Conservation (phyloP, 495 filamentous ascomycete species). For the Xylona heveae region DNA sequence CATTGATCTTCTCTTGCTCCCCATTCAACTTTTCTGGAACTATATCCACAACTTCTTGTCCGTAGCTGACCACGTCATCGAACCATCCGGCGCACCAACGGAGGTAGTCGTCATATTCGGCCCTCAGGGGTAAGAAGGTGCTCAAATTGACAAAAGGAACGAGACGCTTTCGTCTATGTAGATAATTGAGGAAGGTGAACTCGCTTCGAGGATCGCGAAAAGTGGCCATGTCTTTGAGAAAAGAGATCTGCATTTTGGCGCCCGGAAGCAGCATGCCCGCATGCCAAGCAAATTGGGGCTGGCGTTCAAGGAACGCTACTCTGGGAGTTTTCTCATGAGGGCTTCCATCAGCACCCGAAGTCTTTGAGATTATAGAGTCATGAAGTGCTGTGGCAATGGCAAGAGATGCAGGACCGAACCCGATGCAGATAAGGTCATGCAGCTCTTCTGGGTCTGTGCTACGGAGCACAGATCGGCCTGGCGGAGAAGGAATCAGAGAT, state of each 20-base stretch:
- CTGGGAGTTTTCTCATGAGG: too few species aligned
- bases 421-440: slow-evolving; percentile 74
- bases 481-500: too few species aligned
- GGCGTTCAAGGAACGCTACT: slow-evolving; percentile 69
- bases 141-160: slow-evolving; percentile 76
- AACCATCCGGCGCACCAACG: slow-evolving; percentile 78
- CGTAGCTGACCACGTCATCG: slow-evolving; percentile 54
- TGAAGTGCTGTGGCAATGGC: slow-evolving; percentile 82
- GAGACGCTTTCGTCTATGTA: slow-evolving; percentile 55
- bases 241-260: slow-evolving; percentile 93
- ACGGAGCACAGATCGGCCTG: slow-evolving; percentile 14
- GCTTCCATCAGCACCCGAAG: too few species aligned
- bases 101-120: slow-evolving; percentile 92
- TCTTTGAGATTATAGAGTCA: slow-evolving; percentile 35
- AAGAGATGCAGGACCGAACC: slow-evolving; percentile 83
- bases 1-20: slow-evolving; percentile 20
- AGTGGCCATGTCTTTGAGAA: slow-evolving; percentile 89
- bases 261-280: slow-evolving; percentile 85
- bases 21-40: slow-evolving; percentile 19
- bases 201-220: slow-evolving; percentile 68
- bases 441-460: slow-evolving; percentile 27
- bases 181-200: slow-evolving; percentile 92
- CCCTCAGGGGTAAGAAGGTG: slow-evolving; percentile 67
- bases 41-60: slow-evolving; percentile 50
- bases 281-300: slow-evolving; percentile 75